Conservation (phyloP, 306 rosid genomes). For the Vigna mungo region DNA sequence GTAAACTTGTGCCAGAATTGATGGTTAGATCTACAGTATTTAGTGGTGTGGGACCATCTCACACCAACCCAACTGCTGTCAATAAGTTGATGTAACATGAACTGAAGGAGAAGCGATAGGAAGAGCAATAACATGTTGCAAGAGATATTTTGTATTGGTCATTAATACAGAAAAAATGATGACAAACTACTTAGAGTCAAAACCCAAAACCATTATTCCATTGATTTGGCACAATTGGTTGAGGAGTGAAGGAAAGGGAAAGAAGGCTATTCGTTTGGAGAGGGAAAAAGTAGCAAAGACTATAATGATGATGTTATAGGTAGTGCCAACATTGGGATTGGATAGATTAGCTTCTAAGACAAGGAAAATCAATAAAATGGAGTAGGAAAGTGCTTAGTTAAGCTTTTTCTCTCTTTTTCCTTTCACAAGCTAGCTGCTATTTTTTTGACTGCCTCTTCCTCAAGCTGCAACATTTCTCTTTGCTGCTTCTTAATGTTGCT, state of each 20-base stretch:
- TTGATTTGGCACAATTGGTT: conserved; percentile 18
- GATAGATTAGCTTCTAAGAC: conserved; percentile 60
- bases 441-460: conserved; percentile 35
- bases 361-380: conserved; percentile 54
- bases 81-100: conserved; percentile 25
- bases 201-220: conserved; percentile 20
- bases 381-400: conserved; percentile 28
- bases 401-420: conserved; percentile 39
- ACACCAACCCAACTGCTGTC: conserved; percentile 46
- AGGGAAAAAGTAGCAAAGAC: conserved; percentile 34
- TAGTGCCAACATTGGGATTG: conserved; percentile 29
- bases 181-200: conserved; percentile 23
- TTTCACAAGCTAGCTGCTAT: conserved; percentile 28
- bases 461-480: conserved; percentile 24
- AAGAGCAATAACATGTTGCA: not conserved
- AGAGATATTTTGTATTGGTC: conserved; percentile 39
- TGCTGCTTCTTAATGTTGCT: not conserved
- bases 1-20: conserved; percentile 8
- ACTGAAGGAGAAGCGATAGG: not conserved
- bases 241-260: conserved; percentile 47
- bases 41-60: conserved; percentile 42
- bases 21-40: conserved; percentile 24
- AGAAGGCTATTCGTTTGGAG: conserved; percentile 39
- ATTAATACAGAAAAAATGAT: conserved; percentile 22
- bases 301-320: conserved; percentile 40